Base-by-base conservation (phyloP, 2,329 filamentous ascomycete genomes). In the Coccinonectria pachysandricola region DNA sequence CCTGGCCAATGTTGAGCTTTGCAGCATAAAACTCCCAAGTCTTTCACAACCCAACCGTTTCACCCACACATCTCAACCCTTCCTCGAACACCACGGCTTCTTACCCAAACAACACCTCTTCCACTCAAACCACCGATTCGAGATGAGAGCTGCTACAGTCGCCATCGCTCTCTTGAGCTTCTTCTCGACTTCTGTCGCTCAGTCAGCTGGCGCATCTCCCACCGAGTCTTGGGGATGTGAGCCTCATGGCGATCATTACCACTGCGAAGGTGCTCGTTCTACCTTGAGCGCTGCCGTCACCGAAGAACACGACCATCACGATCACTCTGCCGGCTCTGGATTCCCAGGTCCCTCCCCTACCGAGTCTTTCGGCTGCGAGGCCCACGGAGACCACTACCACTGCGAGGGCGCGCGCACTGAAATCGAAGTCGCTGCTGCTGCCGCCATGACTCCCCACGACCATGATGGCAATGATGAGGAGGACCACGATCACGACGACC, bases 351-450 rank as follows among this genome's bases (percentile, higher is more conserved):
- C 42, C 5, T 39, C 34, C 18, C 42, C 42, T 7, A 46, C 42
- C 19, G 42, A 44, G 30, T 45, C 42, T 1, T 19, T 34, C 4
- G 42, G 42, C 5, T 45, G 42, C 0, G 34, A 42, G 4, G 27
- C 40, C 21, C 40, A 46, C 12, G 40, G 42, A 7, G 42, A 46
- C 27, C 42, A 46, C 36, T 45, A 35, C 40, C 42, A 45, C 22
- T 45, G 42, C 28, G 42, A 44, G 2, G 42, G 32, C 23, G 28
- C 40, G 2, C 24, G 25, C 19, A 21, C 34, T 20, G 28, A 26
- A 2, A 32, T 27, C 9, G 25, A 23, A 3, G 28, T 24, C 2
- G 28, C 10, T 7, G 17, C 7, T 10, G 7, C 17, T 7, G 10
- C 17, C 7, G 17, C 10, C 17, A 19, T 10, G 17, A 19, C 7